These are phyloP conservation scores for Spathaspora sp. DNA, from an alignment of 1,139 yeast species.

Conservation along the genomic window DNA sequence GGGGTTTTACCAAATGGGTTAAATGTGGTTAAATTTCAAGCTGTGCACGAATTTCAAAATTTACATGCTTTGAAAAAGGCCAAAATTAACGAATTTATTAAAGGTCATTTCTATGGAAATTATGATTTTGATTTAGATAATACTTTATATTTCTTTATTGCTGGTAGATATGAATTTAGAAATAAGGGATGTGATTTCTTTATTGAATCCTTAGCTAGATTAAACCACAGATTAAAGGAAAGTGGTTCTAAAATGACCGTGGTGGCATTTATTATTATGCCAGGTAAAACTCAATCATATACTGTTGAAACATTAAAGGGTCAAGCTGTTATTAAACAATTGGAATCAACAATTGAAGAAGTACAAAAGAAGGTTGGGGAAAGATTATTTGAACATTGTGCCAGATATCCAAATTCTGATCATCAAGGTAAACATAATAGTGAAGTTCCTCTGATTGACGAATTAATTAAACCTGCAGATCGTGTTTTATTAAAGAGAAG, in stretches of 20 bases:
- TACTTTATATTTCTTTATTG: conserved; percentile 91
- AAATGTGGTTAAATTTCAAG: conserved; percentile 93
- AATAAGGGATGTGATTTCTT: conserved; percentile 97
- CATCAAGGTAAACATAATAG: conserved; percentile 58
- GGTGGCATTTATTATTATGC: conserved; percentile 98
- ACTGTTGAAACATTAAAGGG: conserved; percentile 96
- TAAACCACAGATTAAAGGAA: conserved; percentile 82
- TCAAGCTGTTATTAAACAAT: conserved; percentile 91
- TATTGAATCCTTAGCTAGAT: conserved; percentile 88
- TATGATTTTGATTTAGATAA: conserved; percentile 93
- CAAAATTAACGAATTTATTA: conserved; percentile 88
- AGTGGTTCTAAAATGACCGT: conserved; percentile 86
- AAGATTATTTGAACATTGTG: conserved; percentile 87
- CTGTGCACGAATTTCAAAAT: conserved; percentile 97
- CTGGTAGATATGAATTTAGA: conserved; percentile 95
- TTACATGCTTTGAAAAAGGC: conserved; percentile 90
- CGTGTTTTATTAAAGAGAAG: conserved; percentile 88
- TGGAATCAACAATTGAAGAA: conserved; percentile 86
- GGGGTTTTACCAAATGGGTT: conserved; percentile 97
- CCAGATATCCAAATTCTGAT: conserved; percentile 64
- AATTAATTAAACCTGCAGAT: conserved; percentile 83
- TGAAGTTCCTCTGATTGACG: conserved; percentile 67
- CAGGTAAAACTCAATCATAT: conserved; percentile 90
- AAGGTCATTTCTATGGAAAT: conserved; percentile 97
- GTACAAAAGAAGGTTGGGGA: conserved; percentile 87